Percentiles rank a stretch among this genome's conserved stretches.
Evolutionary conservation across 441 rosid genomes (phyloP).

Genomic region (Adansonia grandidieri): DNA sequence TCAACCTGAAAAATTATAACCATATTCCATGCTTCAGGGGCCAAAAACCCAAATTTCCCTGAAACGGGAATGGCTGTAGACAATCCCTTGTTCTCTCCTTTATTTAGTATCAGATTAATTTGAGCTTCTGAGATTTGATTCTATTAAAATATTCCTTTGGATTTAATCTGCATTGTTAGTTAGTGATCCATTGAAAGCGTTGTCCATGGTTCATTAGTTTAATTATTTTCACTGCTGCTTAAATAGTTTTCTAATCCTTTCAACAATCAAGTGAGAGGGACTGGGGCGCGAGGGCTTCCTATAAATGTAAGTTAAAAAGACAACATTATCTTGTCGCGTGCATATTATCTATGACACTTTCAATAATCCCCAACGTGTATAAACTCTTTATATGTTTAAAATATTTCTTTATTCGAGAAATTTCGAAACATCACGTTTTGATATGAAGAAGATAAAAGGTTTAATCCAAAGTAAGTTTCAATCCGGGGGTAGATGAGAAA

Average conservation of each 20-base stretch:
- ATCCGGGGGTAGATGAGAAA: conserved; percentile 4
- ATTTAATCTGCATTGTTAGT: background rate
- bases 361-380: conserved; percentile 4
- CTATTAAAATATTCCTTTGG: conserved; percentile 4
- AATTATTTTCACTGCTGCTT: background rate
- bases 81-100: background rate
- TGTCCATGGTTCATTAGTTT: background rate
- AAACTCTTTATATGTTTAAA: too few species aligned
- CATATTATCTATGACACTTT: background rate
- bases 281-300: background rate
- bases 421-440: too few species aligned
- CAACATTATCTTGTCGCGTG: background rate
- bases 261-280: background rate
- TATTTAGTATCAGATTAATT: background rate
- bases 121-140: background rate
- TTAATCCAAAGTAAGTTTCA: too few species aligned
- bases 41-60: background rate
- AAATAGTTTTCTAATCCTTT: background rate
- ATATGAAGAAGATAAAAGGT: too few species aligned
- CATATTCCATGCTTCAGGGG: background rate
- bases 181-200: background rate
- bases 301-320: background rate
- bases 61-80: background rate
- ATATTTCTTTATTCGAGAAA: too few species aligned
- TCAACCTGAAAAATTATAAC: background rate